Percentiles rank a stretch among this genome's conserved stretches.
phyloP scores from a whole-genome alignment of 192 early-diverging fungal genomes.

The Phycomyces blakesleeanus region DNA sequence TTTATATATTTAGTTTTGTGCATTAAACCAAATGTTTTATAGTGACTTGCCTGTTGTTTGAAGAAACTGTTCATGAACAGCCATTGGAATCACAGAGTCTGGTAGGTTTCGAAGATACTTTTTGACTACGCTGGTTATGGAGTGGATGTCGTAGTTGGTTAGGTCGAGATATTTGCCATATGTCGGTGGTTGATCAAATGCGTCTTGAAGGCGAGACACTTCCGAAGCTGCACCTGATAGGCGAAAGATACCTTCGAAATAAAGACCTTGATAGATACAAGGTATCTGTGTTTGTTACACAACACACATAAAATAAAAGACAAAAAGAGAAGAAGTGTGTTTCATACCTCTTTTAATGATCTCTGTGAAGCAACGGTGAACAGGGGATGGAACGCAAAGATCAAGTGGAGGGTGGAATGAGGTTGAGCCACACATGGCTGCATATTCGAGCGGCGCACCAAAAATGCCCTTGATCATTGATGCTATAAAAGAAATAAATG shows the following conservation, averaged over 20 bases:
- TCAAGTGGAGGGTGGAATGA: conserved; percentile 12
- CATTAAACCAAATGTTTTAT: neutral
- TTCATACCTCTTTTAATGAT: conserved; percentile 19
- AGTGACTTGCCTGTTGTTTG: conserved; percentile 8
- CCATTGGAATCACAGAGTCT: conserved; percentile 26
- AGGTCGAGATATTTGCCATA: conserved; percentile 26
- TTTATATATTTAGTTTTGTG: too few species aligned
- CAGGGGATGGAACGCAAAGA: conserved; percentile 30
- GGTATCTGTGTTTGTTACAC: neutral
- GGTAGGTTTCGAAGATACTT: conserved; percentile 31
- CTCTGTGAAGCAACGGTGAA: conserved; percentile 29
- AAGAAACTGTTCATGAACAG: conserved; percentile 23
- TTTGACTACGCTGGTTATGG: conserved; percentile 33
- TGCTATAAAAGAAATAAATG: neutral
- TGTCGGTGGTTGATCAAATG: conserved; percentile 20
- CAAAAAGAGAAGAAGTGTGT: neutral
- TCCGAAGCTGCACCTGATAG: conserved; percentile 28
- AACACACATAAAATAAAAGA: neutral
- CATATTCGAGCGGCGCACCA: conserved; percentile 25
- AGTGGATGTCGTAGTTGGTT: conserved; percentile 25
- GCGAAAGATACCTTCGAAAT: conserved; percentile 31
- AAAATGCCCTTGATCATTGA: conserved; percentile 22
- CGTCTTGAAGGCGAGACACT: conserved; percentile 19
- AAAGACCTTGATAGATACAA: conserved; percentile 15
- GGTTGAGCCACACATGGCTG: conserved; percentile 22